phyloP scores from a whole-genome alignment of 441 rosid species.

The Gossypium lobatum region DNA sequence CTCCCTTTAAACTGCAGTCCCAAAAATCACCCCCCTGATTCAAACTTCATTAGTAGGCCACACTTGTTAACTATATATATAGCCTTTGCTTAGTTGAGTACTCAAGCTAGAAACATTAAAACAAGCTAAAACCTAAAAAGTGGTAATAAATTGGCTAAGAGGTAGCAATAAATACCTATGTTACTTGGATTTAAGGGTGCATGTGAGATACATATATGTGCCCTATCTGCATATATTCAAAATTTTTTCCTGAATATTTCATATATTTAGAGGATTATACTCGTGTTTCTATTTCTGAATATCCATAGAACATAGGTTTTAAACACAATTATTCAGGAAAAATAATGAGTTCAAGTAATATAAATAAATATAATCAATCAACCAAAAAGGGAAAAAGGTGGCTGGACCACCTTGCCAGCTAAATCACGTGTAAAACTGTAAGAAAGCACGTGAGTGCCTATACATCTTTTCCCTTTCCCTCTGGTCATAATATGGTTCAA shows the following conservation, averaged over 20 bases:
- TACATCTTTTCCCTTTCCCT: neutral
- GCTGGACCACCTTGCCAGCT: constrained; percentile 11
- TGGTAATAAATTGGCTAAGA: neutral
- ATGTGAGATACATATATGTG: neutral
- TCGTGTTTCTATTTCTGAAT: neutral
- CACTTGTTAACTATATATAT: neutral
- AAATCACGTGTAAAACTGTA: neutral
- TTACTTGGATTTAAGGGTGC: neutral
- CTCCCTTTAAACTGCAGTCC: neutral
- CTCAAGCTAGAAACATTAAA: neutral
- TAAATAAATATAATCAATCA: neutral
- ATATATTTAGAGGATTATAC: neutral
- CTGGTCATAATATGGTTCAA: neutral
- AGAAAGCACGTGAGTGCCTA: constrained; percentile 2
- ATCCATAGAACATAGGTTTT: neutral
- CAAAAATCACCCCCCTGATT: neutral
- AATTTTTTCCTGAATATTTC: neutral
- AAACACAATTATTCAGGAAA: neutral
- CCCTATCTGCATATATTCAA: neutral
- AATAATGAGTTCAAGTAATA: neutral
- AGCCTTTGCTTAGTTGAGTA: neutral
- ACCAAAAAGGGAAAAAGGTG: neutral
- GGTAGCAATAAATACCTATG: neutral
- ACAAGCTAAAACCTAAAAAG: neutral
- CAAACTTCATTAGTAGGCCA: neutral